These are phyloP conservation scores for Phyllosticta citriasiana DNA, from an alignment of 2,329 filamentous ascomycete genomes.

Conservation along the genomic window DNA sequence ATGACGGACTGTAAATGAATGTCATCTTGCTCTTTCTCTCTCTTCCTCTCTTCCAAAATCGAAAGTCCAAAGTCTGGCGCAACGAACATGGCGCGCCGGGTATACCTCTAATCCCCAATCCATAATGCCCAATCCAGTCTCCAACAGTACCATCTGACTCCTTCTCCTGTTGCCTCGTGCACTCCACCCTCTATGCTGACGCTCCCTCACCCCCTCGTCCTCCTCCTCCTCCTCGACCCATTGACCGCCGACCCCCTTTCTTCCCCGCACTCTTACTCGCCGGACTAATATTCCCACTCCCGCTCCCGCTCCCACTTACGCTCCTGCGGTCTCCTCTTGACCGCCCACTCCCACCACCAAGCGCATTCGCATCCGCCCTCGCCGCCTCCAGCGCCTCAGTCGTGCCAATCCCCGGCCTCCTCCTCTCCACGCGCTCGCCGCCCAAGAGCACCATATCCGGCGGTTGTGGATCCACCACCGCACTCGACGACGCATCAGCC, in stretches of 20 bases:
- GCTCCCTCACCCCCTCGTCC: background rate
- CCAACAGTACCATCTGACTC: background rate
- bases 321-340: background rate
- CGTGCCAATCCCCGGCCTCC: background rate
- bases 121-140: no score
- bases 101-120: no score
- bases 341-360: no score
- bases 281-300: background rate
- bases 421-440: background rate
- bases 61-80: no score
- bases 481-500: background rate
- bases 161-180: background rate
- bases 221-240: background rate
- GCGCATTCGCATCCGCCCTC: no score
- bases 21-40: no score
- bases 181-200: background rate
- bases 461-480: no score
- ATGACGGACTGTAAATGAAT: no score
- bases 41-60: no score
- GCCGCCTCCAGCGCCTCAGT: no score
- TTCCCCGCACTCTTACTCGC: background rate
- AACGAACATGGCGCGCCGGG: no score
- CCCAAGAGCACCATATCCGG: background rate
- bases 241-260: background rate
- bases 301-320: background rate